phyloP scores from a whole-genome alignment of 805 yeast species.

The Aciculoconidium aculeatum region DNA sequence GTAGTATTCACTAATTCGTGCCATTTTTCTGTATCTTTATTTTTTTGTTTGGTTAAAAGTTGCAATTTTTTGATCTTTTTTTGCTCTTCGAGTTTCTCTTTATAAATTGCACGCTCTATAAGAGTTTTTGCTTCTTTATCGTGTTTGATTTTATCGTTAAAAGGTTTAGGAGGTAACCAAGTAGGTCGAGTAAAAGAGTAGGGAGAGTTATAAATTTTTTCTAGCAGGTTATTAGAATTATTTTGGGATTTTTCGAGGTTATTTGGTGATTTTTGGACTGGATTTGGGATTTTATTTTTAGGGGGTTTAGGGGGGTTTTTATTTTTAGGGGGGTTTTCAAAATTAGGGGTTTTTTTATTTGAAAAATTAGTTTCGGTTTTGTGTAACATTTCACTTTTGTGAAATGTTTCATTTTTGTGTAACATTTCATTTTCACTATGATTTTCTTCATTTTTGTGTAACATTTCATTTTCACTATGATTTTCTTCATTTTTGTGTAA shows the following conservation, averaged over 20 bases:
- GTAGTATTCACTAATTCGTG: constrained; percentile 8
- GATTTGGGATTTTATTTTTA: not conserved
- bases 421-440: no score
- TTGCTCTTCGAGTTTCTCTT: constrained; percentile 30
- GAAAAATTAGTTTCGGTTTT: constrained; percentile 8
- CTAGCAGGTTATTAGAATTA: no score
- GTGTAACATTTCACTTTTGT: no score
- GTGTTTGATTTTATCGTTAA: constrained; percentile 49
- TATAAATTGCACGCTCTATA: constrained; percentile 34
- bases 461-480: no score
- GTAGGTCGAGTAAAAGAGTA: constrained; percentile 58
- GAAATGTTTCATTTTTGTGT: no score
- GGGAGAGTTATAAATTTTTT: no score
- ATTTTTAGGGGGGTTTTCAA: no score
- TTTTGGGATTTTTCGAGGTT: constrained; percentile 5
- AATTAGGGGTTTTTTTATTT: not conserved
- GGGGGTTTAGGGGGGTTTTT: not conserved
- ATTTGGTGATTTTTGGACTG: constrained; percentile 3
- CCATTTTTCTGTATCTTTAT: constrained; percentile 28
- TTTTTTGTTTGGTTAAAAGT: constrained; percentile 25
- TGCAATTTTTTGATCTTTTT: constrained; percentile 26
- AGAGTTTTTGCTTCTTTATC: constrained; percentile 45
- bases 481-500: no score
- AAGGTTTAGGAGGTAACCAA: constrained; percentile 61
- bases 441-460: no score